These are phyloP conservation scores for Fusarium sp. DNA, from an alignment of 2,329 filamentous ascomycete genomes.

Conservation along the genomic window DNA sequence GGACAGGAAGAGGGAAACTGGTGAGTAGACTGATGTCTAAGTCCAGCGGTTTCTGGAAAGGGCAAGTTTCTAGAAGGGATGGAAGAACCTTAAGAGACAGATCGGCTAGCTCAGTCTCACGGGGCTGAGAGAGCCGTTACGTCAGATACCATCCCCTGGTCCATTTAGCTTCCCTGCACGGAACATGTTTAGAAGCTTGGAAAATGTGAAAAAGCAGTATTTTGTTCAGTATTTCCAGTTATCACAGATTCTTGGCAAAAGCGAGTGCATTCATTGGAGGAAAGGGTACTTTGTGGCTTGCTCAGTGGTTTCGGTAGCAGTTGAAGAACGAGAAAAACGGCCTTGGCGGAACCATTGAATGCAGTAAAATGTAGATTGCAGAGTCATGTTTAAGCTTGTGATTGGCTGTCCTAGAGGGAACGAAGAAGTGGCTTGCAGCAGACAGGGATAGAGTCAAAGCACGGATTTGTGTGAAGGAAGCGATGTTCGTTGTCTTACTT, in stretches of 20 bases:
- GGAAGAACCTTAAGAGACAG: neutral
- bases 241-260: neutral
- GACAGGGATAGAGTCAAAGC: neutral
- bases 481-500: fast-evolving
- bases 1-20: fast-evolving
- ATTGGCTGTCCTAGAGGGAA: fast-evolving
- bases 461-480: fast-evolving
- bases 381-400: neutral
- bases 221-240: fast-evolving
- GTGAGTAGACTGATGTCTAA: neutral
- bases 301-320: neutral
- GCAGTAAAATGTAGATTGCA: fast-evolving
- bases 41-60: fast-evolving
- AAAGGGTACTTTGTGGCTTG: neutral
- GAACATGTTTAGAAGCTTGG: neutral
- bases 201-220: fast-evolving
- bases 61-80: fast-evolving
- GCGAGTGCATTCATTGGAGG: no score
- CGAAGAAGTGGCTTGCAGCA: neutral
- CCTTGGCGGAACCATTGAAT: neutral
- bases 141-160: neutral
- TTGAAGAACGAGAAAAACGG: neutral
- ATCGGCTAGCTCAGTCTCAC: fast-evolving
- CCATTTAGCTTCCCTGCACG: fast-evolving
- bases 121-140: fast-evolving